phyloP scores from a whole-genome alignment of 1,284 basidiomycete genomes.

The Pyrrhoderma lamaoense region DNA sequence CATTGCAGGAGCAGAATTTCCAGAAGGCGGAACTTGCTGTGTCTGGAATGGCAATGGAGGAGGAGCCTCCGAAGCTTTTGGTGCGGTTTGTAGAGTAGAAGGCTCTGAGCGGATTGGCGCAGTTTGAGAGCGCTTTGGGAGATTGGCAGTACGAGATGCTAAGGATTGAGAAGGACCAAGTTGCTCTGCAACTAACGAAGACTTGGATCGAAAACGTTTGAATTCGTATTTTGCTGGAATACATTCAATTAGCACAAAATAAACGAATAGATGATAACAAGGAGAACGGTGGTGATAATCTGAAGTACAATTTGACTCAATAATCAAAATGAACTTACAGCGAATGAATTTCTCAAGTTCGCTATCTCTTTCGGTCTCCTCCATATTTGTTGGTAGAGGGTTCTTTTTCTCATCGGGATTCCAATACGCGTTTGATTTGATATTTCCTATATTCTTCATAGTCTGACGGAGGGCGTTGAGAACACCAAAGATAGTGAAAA shows the following conservation, averaged over 20 bases:
- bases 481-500: background rate
- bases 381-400: slow-evolving; percentile 72
- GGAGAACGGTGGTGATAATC: background rate
- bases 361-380: slow-evolving; percentile 73
- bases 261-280: slow-evolving; percentile 3
- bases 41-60: background rate
- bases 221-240: slow-evolving; percentile 65
- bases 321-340: slow-evolving; percentile 35
- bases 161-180: slow-evolving; percentile 16
- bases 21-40: background rate
- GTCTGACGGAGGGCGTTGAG: slow-evolving; percentile 29
- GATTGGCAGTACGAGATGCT: slow-evolving; percentile 12
- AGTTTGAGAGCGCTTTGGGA: slow-evolving; percentile 12
- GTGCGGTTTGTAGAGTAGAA: background rate
- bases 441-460: slow-evolving; percentile 73
- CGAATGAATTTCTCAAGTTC: slow-evolving; percentile 83
- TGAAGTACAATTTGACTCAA: background rate
- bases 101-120: slow-evolving; percentile 12
- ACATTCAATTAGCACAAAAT: background rate
- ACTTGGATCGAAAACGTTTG: slow-evolving; percentile 42
- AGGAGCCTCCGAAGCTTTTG: background rate
- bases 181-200: slow-evolving; percentile 22
- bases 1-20: background rate
- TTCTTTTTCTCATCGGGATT: slow-evolving; percentile 72
- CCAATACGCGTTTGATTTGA: slow-evolving; percentile 65